Evolutionary conservation across 306 rosid species (phyloP), one percentile per base, ranked within the genome.

Genomic region (Ormosia emarginata): DNA sequence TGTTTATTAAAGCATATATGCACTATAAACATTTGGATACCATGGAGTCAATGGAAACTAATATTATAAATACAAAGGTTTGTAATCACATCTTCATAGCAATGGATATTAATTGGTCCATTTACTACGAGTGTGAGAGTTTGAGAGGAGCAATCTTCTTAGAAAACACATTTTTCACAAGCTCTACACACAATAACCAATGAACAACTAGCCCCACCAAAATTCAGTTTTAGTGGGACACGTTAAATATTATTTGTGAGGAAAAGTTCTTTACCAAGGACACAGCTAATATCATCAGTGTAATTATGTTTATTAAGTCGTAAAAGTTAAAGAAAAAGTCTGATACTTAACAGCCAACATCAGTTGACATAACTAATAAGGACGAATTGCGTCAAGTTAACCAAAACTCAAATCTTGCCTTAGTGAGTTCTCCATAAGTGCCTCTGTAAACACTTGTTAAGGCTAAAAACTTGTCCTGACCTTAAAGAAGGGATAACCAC

Each of bases 1-100:
- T 49, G 77, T 57, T 57, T n/a, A 57, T 56, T 66, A 58, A 55
- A 79, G 13, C 57, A 78, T 62, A 49, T 62, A 71, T 39, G 52
- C 59, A 40, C 70, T 52, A 24, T 11, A 2, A 76, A 59, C 71
- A 37, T 69, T 68, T 36, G 37, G n/a, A 29, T 13, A 66, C 10
- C 29, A 50, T 76, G 40, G 55, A 33, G 46, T 44, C 55, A 58
- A 47, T 13, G 15, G 13, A 77, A 70, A 40, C 8, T 10, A 67
- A 18, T 29, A 71, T 41, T 39, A 40, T 40, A 41, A 32, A 83
- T 52, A 71, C 55, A 30, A 8, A 56, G 2, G 37, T 29, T 18
- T 53, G 59, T 7, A 39, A 80, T 77, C 82, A 76, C 81, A 53
- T 49, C 66, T 29, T 18, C 46, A 36, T 18, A 36, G 34, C 58